Conservation (phyloP, 176 grass and related monocot genomes). For the Carex cristatella region DNA sequence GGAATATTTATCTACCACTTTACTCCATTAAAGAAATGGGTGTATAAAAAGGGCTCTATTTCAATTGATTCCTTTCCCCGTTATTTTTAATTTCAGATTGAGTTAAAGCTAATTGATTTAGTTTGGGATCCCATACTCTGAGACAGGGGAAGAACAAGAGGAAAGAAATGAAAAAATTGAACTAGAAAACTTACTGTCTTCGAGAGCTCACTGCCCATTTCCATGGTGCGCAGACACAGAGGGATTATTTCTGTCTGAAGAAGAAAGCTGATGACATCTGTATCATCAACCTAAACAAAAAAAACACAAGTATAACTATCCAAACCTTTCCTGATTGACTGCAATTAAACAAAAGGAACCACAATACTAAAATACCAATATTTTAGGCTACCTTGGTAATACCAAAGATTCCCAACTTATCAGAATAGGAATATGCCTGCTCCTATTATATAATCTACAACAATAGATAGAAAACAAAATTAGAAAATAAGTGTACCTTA, state of each 20-base stretch:
- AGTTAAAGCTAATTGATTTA: neutral
- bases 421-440: constrained; percentile 9
- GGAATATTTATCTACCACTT: neutral
- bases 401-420: neutral
- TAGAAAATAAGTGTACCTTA: constrained; percentile 43
- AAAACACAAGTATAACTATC: neutral
- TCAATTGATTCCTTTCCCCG: neutral
- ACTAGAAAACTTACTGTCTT: constrained; percentile 53
- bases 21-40: neutral
- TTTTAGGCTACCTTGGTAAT: neutral
- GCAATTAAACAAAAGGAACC: neutral
- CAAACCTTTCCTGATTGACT: neutral
- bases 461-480: constrained; percentile 7
- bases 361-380: neutral
- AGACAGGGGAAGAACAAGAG: neutral
- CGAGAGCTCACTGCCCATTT: constrained; percentile 88
- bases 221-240: constrained; percentile 78
- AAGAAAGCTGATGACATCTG: constrained; percentile 66
- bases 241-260: constrained; percentile 84
- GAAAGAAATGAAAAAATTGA: neutral
- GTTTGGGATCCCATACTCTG: neutral
- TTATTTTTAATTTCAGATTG: neutral
- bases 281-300: constrained; percentile 71
- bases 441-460: constrained; percentile 16
- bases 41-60: neutral